phyloP scores from a whole-genome alignment of 371 early-diverging fungal species.

The Syncephalastrum racemosum region DNA sequence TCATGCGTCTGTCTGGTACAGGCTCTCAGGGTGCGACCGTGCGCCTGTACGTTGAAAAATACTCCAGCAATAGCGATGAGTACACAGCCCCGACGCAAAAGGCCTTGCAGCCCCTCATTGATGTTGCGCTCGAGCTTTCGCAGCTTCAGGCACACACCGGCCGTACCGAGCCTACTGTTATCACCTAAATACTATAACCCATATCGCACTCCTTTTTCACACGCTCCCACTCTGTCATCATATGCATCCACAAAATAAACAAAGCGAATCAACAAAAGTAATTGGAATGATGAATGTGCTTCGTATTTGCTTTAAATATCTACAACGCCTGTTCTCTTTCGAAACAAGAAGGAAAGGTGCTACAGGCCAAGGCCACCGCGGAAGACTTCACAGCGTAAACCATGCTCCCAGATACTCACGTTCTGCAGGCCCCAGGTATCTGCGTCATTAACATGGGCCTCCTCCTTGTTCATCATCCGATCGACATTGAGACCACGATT shows the following conservation, averaged over 20 bases:
- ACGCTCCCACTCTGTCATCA: too few species aligned
- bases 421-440: conserved; percentile 37
- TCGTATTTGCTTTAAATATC: too few species aligned
- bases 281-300: too few species aligned
- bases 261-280: too few species aligned
- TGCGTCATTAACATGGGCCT: conserved; percentile 33
- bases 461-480: conserved; percentile 28
- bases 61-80: conserved; percentile 61
- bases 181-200: conserved; percentile 58
- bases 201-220: too few species aligned
- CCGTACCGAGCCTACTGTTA: conserved; percentile 91
- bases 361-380: conserved; percentile 33
- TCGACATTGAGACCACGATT: conserved; percentile 29
- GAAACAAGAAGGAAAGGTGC: too few species aligned
- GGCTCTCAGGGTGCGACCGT: conserved; percentile 96
- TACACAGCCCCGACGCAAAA: conserved; percentile 72
- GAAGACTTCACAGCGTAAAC: conserved; percentile 38
- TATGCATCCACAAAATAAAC: too few species aligned
- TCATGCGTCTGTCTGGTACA: conserved; percentile 93
- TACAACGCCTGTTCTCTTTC: too few species aligned
- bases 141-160: conserved; percentile 84
- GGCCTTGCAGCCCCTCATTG: conserved; percentile 88
- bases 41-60: conserved; percentile 95
- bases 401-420: conserved; percentile 29
- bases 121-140: conserved; percentile 78